Evolutionary conservation across 2,329 filamentous ascomycete genomes (phyloP).

Genomic region (Claviceps digitariae): DNA sequence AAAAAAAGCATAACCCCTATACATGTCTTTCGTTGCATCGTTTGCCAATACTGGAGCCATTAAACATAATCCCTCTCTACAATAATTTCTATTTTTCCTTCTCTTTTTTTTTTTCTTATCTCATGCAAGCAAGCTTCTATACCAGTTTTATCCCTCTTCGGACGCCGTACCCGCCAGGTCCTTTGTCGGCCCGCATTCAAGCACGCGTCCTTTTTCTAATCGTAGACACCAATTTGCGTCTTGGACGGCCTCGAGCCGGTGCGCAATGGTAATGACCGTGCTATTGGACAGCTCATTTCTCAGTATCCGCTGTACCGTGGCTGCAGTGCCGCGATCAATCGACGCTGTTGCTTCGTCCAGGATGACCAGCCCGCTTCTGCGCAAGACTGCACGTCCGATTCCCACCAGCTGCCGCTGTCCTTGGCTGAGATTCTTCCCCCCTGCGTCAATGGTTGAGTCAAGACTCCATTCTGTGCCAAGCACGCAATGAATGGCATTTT

Average conservation of each 20-base stretch:
- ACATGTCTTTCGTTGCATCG: background rate
- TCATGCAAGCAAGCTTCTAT: too few relatives aligned
- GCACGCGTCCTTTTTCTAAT: conserved; percentile 36
- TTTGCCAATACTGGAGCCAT: background rate
- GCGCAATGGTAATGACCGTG: conserved; percentile 55
- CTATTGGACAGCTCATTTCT: conserved; percentile 39
- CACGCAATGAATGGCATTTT: conserved; percentile 42
- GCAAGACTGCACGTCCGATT: conserved; percentile 45
- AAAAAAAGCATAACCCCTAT: background rate
- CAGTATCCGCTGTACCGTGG: conserved; percentile 42
- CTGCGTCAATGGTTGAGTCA: conserved; percentile 39
- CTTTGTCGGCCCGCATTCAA: conserved; percentile 31
- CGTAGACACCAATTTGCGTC: conserved; percentile 42
- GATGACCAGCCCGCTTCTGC: conserved; percentile 45
- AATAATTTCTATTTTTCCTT: background rate
- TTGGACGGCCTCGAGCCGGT: conserved; percentile 47
- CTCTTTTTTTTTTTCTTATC: too few relatives aligned
- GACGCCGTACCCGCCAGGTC: background rate
- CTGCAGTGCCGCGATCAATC: conserved; percentile 46
- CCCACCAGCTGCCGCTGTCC: conserved; percentile 50
- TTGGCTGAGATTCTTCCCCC: conserved; percentile 48
- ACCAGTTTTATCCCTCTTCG: background rate
- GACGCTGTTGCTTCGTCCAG: conserved; percentile 53
- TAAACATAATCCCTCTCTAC: background rate
- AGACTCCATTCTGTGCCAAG: conserved; percentile 37